Evolutionary conservation across 352 stramenopile genomes (phyloP).

Genomic region (Blastocystis sp.): DNA sequence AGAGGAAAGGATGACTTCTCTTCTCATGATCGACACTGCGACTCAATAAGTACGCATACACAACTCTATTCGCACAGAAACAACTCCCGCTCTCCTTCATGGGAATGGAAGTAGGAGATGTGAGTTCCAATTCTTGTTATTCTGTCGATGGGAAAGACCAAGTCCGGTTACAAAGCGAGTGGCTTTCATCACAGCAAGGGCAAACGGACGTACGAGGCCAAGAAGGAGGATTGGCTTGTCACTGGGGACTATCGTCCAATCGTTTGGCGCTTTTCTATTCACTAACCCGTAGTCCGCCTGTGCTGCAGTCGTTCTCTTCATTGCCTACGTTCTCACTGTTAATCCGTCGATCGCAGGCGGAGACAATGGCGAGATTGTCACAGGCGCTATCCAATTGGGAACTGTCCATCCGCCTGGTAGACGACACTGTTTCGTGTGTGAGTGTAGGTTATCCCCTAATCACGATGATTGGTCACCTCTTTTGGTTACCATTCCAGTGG

Average conservation of each 20-base stretch:
- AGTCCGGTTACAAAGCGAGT: neutral
- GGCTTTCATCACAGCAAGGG: neutral
- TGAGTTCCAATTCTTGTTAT: too few species aligned
- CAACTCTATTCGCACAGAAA: too few species aligned
- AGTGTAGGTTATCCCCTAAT: conserved; percentile 70
- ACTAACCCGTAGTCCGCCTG: neutral
- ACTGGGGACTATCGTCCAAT: neutral
- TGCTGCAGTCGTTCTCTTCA: conserved; percentile 1
- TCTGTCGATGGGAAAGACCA: neutral
- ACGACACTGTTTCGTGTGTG: neutral
- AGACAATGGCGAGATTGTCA: conserved; percentile 64
- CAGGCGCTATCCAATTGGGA: conserved; percentile 45
- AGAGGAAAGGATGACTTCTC: too few species aligned
- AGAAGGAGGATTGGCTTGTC: conserved; percentile 43
- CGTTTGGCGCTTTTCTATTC: neutral
- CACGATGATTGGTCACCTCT: conserved; percentile 64
- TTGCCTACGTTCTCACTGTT: conserved; percentile 51
- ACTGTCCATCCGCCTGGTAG: conserved; percentile 58
- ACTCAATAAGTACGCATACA: too few species aligned
- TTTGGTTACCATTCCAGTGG: conserved; percentile 24
- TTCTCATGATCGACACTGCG: too few species aligned
- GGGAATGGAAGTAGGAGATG: too few species aligned
- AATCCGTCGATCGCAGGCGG: conserved; percentile 61
- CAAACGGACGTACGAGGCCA: neutral
- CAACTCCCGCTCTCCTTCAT: too few species aligned